Evolutionary conservation across 805 yeast genomes (phyloP), one percentile per base, ranked within the genome.

Genomic region (Maudiozyma turicensis): DNA sequence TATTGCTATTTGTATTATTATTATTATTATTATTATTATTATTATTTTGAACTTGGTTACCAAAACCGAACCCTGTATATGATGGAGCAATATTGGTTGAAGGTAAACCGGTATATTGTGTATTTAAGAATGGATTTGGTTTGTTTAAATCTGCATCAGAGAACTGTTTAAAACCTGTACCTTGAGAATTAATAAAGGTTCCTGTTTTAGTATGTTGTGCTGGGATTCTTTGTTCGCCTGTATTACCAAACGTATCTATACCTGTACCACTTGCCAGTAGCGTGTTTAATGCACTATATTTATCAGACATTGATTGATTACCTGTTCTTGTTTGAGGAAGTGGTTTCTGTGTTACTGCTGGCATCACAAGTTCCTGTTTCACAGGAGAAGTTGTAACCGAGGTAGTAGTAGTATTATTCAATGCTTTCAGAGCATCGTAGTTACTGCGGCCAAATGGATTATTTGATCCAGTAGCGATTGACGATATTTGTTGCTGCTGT

Each of bases 61-160:
- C 97, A 67, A 90, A 90, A 0, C 98, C 98, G 62, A 81, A 89
- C 2, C 98, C 98, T 1, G 98, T 90, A 60, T 85, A 82, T 3
- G 93, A 81, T 6, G 95, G 90, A 45, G 83, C 80, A 51, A 88
- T 76, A 30, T 71, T 45, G 11, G 86, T 73, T 34, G 81, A 72
- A 32, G 86, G 81, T 33, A 82, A 75, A 33, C 89, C 89, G 0
- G 87, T 82, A 61, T 80, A 85, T 61, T 88, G 95, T 32, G 80
- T 75, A 48, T 75, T 78, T 73, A 58, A 59, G 56, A 72, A 73
- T 31, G 76, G 76, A 29, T 52, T 52, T 31, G 50, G 53, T 41
- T 48, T 48, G 15, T 45, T 39, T 44, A 59, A 58, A 47, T 43
- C 47, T 26, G 68, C 69, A 26, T 68, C 63, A 11, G 61, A 53